Conservation (phyloP, 2,329 filamentous ascomycete species). For the Pseudogymnoascus sp. region DNA sequence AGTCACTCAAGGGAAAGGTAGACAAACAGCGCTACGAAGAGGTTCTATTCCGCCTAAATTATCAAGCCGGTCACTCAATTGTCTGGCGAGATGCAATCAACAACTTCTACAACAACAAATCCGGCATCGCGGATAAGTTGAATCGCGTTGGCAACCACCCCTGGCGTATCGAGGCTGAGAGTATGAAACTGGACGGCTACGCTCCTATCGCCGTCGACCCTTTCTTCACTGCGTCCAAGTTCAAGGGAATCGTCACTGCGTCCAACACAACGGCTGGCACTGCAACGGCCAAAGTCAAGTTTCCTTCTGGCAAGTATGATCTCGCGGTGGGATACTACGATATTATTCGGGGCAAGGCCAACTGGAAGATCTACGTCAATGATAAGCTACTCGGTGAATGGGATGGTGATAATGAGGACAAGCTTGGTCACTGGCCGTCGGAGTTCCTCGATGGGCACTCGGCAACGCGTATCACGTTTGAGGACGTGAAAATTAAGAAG, state of each 20-base stretch:
- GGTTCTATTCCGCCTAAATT: constrained; percentile 48
- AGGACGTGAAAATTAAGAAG: constrained; percentile 37
- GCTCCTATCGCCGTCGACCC: constrained; percentile 44
- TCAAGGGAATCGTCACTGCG: constrained; percentile 45
- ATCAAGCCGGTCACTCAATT: constrained; percentile 60
- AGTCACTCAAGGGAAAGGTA: constrained; percentile 44
- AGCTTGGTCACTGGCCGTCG: constrained; percentile 49
- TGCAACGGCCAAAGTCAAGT: constrained; percentile 38
- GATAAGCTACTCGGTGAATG: constrained; percentile 45
- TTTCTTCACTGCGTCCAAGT: constrained; percentile 50
- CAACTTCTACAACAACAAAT: constrained; percentile 54
- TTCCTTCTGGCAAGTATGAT: constrained; percentile 48
- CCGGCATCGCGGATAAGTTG: constrained; percentile 47
- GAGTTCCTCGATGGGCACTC: constrained; percentile 56
- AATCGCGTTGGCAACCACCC: constrained; percentile 52
- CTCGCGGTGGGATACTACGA: constrained; percentile 61
- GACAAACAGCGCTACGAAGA: constrained; percentile 53
- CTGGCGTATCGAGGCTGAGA: constrained; percentile 60
- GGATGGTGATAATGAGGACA: constrained; percentile 51
- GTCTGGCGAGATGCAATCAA: constrained; percentile 62
- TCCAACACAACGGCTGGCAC: constrained; percentile 43
- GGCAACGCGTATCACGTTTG: constrained; percentile 53
- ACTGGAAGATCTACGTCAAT: constrained; percentile 47
- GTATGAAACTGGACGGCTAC: constrained; percentile 54
- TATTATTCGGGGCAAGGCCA: constrained; percentile 46